Evolutionary conservation across 768 basidiomycete genomes (phyloP), one percentile per base, ranked within the genome.

Genomic region (Collybia mongolica): DNA sequence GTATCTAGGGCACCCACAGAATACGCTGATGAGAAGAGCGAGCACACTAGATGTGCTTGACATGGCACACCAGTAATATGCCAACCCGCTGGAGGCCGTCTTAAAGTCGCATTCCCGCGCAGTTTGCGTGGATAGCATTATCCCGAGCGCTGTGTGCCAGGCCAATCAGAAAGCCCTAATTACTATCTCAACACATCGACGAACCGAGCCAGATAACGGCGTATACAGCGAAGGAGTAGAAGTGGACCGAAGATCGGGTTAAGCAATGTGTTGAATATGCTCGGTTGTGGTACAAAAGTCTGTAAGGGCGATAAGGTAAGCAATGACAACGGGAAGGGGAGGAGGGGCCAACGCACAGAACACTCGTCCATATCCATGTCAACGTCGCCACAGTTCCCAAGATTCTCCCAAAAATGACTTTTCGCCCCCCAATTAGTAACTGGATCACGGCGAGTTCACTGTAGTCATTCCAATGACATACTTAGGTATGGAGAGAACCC

Each of bases 281-380:
- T 37, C 58, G 58, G 24, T 57, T 58, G 57, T 68, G 66, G 54
- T 56, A 68, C 41, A 57, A 54, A 39, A 71, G 47, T 36, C 70
- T 72, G 45, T 48, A 39, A 20, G 24, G 3, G 7, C 24, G 24
- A 28, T 24, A 35, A 15, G 22, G 38, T 47, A 32, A 6, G 36
- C 24, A 6, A 9, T 19, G 12, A n/a, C 12, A 15, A n/a, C 22
- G 35, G 8, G 24, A 44, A 32, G 28, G 46, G 40, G 26, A 12
- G 18, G n/a, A 19, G 12, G 39, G 5, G 17, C 19, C 18, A 40
- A 58, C 66, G 54, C 47, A 71, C 70, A 70, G 51, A 12, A 69
- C 56, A 0, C 58, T 61, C 41, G 67, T 60, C 70, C 70, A 69
- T 19, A 67, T 51, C 66, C 67, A 70, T 11, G 69, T 70, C 23